These are phyloP conservation scores for Lepiota brunneoincarnata DNA, from an alignment of 768 basidiomycete genomes.

Conservation along the genomic window DNA sequence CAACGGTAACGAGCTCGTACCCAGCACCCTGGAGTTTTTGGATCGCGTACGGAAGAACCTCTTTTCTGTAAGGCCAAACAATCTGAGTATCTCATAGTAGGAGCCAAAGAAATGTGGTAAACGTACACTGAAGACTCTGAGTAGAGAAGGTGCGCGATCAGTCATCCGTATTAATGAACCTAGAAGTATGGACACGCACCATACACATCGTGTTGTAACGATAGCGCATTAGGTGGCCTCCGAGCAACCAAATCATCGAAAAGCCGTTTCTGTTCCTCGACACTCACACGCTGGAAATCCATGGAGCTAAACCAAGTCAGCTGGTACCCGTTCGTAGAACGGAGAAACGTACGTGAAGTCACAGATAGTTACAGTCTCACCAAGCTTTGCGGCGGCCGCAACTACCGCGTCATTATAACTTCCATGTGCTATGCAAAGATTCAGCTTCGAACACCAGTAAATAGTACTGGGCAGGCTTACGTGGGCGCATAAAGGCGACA, in stretches of 20 bases:
- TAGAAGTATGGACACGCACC: constrained; percentile 1
- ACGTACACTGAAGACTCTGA: too few relatives aligned
- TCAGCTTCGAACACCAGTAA: too few relatives aligned
- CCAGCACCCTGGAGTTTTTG: constrained; percentile 11
- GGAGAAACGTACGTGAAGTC: constrained; percentile 14
- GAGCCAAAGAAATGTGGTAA: not conserved
- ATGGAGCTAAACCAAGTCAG: constrained; percentile 9
- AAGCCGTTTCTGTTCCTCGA: constrained; percentile 5
- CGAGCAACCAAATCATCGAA: constrained; percentile 2
- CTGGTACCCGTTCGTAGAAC: not conserved
- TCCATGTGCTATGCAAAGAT: constrained; percentile 12
- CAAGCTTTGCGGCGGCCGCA: constrained; percentile 10
- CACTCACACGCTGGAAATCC: not conserved
- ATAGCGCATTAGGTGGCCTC: constrained; percentile 4
- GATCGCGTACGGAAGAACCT: constrained; percentile 15
- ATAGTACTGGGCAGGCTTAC: constrained; percentile 22
- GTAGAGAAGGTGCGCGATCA: too few relatives aligned
- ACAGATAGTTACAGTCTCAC: constrained; percentile 12
- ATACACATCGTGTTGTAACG: constrained; percentile 15
- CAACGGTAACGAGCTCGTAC: constrained; percentile 15
- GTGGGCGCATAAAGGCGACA: constrained; percentile 39
- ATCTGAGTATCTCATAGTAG: not conserved
- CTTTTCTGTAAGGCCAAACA: not conserved
- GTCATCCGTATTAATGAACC: too few relatives aligned
- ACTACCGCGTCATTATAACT: constrained; percentile 12